Evolutionary conservation across 306 rosid species (phyloP).

Genomic region (Medicago lupulina): DNA sequence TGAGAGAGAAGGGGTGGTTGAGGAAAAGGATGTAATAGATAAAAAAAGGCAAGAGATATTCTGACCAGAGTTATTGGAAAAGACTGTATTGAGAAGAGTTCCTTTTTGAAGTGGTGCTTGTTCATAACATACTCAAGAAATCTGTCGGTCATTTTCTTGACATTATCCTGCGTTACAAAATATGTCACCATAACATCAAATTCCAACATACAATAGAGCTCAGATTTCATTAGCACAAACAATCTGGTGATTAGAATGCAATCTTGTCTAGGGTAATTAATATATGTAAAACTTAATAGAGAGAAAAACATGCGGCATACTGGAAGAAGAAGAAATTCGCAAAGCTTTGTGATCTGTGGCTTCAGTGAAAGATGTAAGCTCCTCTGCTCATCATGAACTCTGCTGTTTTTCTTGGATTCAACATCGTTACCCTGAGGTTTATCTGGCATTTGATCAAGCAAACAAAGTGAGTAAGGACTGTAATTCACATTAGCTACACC

Average conservation of each 20-base stretch:
- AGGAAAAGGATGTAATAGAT: too few relatives aligned
- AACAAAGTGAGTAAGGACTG: conserved; percentile 23
- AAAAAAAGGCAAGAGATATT: too few relatives aligned
- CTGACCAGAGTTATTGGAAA: conserved; percentile 88
- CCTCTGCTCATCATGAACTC: conserved; percentile 43
- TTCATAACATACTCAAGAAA: conserved; percentile 68
- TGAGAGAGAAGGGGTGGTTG: conserved; percentile 7
- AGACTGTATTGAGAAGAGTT: conserved; percentile 67
- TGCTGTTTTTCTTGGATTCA: conserved; percentile 36
- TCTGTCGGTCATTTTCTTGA: conserved; percentile 50
- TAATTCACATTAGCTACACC: conserved; percentile 20
- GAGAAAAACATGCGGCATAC: conserved; percentile 42
- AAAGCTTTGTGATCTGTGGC: conserved; percentile 51
- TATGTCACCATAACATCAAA: conserved; percentile 29
- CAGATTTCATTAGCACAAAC: conserved; percentile 24
- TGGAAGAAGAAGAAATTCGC: conserved; percentile 47
- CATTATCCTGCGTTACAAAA: conserved; percentile 63
- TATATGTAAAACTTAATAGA: conserved; percentile 28
- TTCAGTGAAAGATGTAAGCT: conserved; percentile 49
- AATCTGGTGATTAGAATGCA: conserved; percentile 26
- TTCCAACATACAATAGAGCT: conserved; percentile 17
- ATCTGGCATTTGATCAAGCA: conserved; percentile 48
- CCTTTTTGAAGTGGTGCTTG: conserved; percentile 62
- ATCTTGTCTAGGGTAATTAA: conserved; percentile 28
- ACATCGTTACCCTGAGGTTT: conserved; percentile 32